phyloP scores from a whole-genome alignment of 371 early-diverging fungal genomes.

The Mortierella sp. region DNA sequence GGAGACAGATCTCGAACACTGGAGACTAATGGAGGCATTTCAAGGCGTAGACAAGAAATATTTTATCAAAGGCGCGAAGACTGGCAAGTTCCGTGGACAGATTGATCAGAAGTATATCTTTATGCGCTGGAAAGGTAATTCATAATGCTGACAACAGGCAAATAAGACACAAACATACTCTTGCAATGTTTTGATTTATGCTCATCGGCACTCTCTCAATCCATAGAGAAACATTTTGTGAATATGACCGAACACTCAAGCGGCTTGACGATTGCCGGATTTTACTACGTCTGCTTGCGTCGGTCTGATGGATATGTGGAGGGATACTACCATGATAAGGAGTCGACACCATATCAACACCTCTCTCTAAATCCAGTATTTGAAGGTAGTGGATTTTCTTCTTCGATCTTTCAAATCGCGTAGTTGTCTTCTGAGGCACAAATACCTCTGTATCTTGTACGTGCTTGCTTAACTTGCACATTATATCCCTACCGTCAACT shows the following conservation, averaged over 20 bases:
- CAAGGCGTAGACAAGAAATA: constrained; percentile 47
- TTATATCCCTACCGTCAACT: not conserved
- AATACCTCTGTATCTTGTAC: not conserved
- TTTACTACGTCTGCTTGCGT: constrained; percentile 69
- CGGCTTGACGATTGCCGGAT: constrained; percentile 70
- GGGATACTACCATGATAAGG: constrained; percentile 56
- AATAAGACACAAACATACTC: not conserved
- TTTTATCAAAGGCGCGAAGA: constrained; percentile 54
- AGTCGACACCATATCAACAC: constrained; percentile 42
- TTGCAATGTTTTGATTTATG: not conserved
- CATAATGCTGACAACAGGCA: not conserved
- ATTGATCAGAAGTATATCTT: constrained; percentile 61
- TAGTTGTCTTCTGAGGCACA: not conserved
- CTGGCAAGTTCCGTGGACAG: constrained; percentile 55
- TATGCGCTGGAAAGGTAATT: constrained; percentile 78
- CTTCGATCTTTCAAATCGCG: constrained; percentile 42
- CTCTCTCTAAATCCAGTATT: constrained; percentile 28
- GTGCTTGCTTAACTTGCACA: not conserved
- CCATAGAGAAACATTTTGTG: constrained; percentile 65
- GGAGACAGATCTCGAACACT: constrained; percentile 62
- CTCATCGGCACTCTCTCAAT: not conserved
- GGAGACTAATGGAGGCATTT: constrained; percentile 64
- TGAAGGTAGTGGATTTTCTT: constrained; percentile 29
- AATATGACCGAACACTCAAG: constrained; percentile 62
- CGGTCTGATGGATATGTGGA: constrained; percentile 65